Evolutionary conservation across 1,139 yeast genomes (phyloP).

Genomic region (Yamadazyma taylorii): DNA sequence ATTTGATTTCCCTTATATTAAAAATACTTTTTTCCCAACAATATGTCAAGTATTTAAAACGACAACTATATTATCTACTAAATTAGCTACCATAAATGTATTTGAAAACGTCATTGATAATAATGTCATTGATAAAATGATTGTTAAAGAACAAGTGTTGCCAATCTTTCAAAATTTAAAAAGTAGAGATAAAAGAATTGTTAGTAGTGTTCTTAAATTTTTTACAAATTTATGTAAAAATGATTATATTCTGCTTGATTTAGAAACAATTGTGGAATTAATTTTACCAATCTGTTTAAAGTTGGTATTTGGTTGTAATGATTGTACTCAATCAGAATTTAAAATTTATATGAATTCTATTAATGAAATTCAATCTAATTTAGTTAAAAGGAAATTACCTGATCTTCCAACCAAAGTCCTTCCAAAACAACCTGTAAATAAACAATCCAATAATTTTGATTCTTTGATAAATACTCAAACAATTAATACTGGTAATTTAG

Average conservation of each 20-base stretch:
- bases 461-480: conserved; percentile 35
- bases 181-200: conserved; percentile 71
- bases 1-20: conserved; percentile 71
- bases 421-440: conserved; percentile 9
- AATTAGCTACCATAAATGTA: conserved; percentile 65
- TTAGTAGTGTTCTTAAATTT: conserved; percentile 54
- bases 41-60: conserved; percentile 73
- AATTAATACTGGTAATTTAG: conserved; percentile 30
- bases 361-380: conserved; percentile 28
- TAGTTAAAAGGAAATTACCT: conserved; percentile 30
- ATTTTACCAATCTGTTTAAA: conserved; percentile 39
- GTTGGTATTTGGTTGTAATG: conserved; percentile 43
- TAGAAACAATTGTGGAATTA: conserved; percentile 38
- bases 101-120: conserved; percentile 58
- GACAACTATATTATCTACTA: conserved; percentile 79
- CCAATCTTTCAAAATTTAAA: conserved; percentile 76
- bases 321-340: conserved; percentile 40
- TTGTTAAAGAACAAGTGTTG: conserved; percentile 72
- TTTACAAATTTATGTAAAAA: conserved; percentile 46
- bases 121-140: conserved; percentile 67
- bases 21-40: conserved; percentile 71
- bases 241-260: conserved; percentile 36
- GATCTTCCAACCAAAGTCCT: conserved; percentile 23
- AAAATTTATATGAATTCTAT: conserved; percentile 28
- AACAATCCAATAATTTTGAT: conserved; percentile 22